Percentiles rank a stretch among this genome's conserved stretches.
Conservation (phyloP, 129 eudicot genomes). For the Flaveria trinervia region DNA sequence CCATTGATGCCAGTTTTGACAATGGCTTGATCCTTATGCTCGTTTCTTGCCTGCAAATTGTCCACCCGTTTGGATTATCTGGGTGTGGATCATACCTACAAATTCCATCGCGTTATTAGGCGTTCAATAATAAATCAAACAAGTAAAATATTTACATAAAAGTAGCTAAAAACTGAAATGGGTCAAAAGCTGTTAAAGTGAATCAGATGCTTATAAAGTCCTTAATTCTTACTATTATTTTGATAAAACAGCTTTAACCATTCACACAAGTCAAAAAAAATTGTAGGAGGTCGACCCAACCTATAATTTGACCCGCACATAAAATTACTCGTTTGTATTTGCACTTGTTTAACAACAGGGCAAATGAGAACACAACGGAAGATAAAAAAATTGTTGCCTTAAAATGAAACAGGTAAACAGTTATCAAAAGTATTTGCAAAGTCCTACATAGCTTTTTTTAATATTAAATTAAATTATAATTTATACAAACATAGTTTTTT, state of each 20-base stretch:
- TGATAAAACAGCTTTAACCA: neutral
- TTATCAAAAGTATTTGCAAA: neutral
- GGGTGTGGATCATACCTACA: conserved; percentile 92
- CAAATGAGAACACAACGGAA: neutral
- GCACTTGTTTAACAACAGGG: neutral
- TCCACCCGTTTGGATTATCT: conserved; percentile 76
- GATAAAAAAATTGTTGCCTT: neutral
- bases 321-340: neutral
- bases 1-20: conserved; percentile 89
- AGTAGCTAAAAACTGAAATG: neutral
- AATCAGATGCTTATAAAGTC: neutral
- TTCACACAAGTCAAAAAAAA: neutral
- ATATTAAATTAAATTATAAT: neutral
- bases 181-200: neutral
- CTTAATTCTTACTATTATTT: neutral
- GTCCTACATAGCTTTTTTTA: neutral
- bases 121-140: neutral
- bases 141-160: neutral
- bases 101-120: neutral
- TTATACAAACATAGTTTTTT: neutral
- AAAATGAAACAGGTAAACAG: neutral
- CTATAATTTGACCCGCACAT: neutral
- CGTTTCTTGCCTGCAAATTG: conserved; percentile 88
- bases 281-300: neutral
- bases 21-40: conserved; percentile 92